Conservation (phyloP, 805 yeast species). For the Nakazawaea molendinolei region DNA sequence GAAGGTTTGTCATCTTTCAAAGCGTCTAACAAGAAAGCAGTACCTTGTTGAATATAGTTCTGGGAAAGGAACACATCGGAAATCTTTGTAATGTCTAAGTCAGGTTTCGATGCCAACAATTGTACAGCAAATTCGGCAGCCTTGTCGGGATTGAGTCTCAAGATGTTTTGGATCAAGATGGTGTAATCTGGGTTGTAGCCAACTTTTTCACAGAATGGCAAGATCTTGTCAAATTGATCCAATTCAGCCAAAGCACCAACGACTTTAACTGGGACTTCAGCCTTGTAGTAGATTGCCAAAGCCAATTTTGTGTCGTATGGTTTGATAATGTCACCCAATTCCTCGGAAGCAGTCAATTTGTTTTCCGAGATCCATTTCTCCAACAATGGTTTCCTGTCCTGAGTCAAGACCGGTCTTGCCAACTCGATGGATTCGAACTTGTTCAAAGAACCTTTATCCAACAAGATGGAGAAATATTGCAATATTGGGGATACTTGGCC, state of each 20-base stretch:
- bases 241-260: constrained; percentile 89
- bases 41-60: constrained; percentile 93
- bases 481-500: constrained; percentile 93
- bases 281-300: constrained; percentile 81
- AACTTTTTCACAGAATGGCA: constrained; percentile 89
- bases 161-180: constrained; percentile 80
- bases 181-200: constrained; percentile 86
- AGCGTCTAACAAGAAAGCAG: constrained; percentile 93
- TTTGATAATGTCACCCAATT: constrained; percentile 92
- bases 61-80: constrained; percentile 94
- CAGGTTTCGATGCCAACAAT: constrained; percentile 56
- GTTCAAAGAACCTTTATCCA: constrained; percentile 90
- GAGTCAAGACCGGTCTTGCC: constrained; percentile 92
- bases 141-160: constrained; percentile 93
- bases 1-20: constrained; percentile 89
- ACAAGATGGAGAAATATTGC: constrained; percentile 83
- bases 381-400: constrained; percentile 85
- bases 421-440: constrained; percentile 90
- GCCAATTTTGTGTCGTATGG: constrained; percentile 83
- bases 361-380: constrained; percentile 97
- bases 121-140: constrained; percentile 96
- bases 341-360: constrained; percentile 92
- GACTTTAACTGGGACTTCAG: constrained; percentile 80
- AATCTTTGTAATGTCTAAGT: constrained; percentile 74
- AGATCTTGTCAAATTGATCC: constrained; percentile 92